These are phyloP conservation scores for Barnettozyma populi DNA, from an alignment of 805 yeast genomes.

Conservation along the genomic window DNA sequence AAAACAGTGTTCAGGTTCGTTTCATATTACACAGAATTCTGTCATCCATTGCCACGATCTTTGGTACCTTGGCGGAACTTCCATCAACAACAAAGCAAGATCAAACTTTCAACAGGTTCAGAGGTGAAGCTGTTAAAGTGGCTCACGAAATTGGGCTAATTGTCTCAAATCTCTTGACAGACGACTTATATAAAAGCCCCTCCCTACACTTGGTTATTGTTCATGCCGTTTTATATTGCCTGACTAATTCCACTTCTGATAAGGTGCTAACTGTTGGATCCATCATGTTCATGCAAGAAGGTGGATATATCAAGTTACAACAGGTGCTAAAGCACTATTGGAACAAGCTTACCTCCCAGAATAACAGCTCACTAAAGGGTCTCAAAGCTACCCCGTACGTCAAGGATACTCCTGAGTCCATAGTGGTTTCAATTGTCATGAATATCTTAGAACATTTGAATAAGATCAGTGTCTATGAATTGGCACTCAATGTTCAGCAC, in stretches of 20 bases:
- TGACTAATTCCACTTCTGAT: conserved; percentile 29
- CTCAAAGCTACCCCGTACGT: conserved; percentile 33
- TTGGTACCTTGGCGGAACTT: conserved; percentile 39
- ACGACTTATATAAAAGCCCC: conserved; percentile 14
- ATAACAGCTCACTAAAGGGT: conserved; percentile 24
- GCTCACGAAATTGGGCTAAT: conserved; percentile 28
- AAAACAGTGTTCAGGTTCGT: conserved; percentile 55
- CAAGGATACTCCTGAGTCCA: conserved; percentile 32
- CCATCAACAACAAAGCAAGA: conserved; percentile 48
- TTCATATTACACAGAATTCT: conserved; percentile 45
- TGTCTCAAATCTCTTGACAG: conserved; percentile 21
- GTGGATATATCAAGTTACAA: conserved; percentile 37
- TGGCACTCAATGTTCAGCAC: conserved; percentile 27
- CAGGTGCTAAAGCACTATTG: conserved; percentile 26
- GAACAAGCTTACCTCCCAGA: conserved; percentile 19
- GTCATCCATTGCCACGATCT: conserved; percentile 35
- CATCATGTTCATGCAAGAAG: conserved; percentile 46
- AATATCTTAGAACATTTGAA: conserved; percentile 40
- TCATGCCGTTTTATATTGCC: conserved; percentile 32
- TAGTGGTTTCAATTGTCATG: conserved; percentile 35
- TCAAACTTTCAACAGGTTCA: conserved; percentile 25
- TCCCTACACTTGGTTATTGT: conserved; percentile 33
- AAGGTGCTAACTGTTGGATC: conserved; percentile 33
- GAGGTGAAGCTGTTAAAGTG: conserved; percentile 38
- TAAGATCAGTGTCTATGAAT: conserved; percentile 37